Percentiles rank a stretch among this genome's conserved stretches.
These are phyloP conservation scores for Suillus tomentosus DNA, from an alignment of 768 basidiomycete species.

Conservation along the genomic window DNA sequence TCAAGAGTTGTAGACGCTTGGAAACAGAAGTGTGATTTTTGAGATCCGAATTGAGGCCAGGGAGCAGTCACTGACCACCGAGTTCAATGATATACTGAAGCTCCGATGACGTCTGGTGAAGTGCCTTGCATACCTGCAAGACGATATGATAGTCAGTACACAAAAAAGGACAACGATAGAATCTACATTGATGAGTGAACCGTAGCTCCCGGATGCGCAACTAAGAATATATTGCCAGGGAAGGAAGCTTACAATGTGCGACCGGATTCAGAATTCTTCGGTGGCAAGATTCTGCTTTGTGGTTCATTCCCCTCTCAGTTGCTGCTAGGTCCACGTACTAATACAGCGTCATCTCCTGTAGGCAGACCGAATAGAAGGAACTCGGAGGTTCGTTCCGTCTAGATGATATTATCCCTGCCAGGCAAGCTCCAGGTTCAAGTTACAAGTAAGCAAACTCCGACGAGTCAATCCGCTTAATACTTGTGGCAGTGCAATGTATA, in stretches of 20 bases:
- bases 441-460: background rate
- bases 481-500: constrained; percentile 1
- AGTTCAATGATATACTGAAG: background rate
- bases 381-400: background rate
- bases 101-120: background rate
- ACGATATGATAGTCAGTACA: background rate
- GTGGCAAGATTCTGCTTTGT: background rate
- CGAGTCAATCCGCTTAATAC: no score
- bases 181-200: background rate
- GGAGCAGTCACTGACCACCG: background rate
- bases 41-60: background rate
- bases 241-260: background rate
- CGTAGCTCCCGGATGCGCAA: background rate
- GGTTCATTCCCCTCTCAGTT: background rate
- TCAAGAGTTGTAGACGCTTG: background rate
- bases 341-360: background rate
- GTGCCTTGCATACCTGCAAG: background rate
- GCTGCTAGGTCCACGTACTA: background rate
- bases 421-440: no score
- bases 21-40: background rate
- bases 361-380: background rate
- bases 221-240: background rate
- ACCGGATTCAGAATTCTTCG: background rate
- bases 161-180: background rate
- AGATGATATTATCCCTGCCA: background rate